These are phyloP conservation scores for Aspergillus ustus DNA, from an alignment of 2,329 filamentous ascomycete species.

Conservation along the genomic window DNA sequence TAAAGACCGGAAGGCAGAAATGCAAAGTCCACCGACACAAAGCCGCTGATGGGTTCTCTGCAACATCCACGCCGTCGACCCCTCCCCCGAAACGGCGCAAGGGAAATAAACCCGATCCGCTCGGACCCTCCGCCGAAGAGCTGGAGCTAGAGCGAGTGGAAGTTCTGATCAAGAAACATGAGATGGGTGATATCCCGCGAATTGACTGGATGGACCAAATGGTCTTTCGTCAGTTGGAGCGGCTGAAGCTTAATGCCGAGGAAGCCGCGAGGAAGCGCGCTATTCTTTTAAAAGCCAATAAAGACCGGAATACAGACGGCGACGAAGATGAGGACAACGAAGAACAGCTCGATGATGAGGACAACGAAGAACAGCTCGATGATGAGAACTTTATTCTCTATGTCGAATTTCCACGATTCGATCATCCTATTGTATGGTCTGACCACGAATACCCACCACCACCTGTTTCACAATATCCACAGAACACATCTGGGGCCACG, in stretches of 20 bases:
- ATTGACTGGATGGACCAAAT: slow-evolving; percentile 96
- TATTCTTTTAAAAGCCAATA: slow-evolving; percentile 40
- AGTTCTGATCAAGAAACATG: slow-evolving; percentile 91
- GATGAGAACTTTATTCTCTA: slow-evolving; percentile 79
- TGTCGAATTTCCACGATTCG: slow-evolving; percentile 90
- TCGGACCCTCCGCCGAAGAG: slow-evolving; percentile 67
- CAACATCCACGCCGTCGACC: slow-evolving; percentile 76
- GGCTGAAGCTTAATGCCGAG: slow-evolving; percentile 68
- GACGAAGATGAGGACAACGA: slow-evolving; percentile 47
- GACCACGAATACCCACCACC: slow-evolving; percentile 91
- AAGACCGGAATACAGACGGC: slow-evolving; percentile 31
- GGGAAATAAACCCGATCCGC: slow-evolving; percentile 51
- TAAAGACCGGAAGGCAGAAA: slow-evolving; percentile 91
- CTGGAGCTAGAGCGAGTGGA: slow-evolving; percentile 90
- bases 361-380: slow-evolving; percentile 48
- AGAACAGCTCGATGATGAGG: slow-evolving; percentile 55
- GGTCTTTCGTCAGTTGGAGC: slow-evolving; percentile 89
- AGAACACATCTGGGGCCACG: slow-evolving; percentile 66
- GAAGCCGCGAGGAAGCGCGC: slow-evolving; percentile 65
- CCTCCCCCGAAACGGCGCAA: slow-evolving; percentile 60
- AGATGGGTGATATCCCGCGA: slow-evolving; percentile 92
- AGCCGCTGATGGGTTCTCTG: slow-evolving; percentile 81
- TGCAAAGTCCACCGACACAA: slow-evolving; percentile 82
- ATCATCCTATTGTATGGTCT: slow-evolving; percentile 93
- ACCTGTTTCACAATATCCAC: slow-evolving; percentile 75